phyloP scores from a whole-genome alignment of 768 basidiomycete genomes.

The Termitomyces titanicus region DNA sequence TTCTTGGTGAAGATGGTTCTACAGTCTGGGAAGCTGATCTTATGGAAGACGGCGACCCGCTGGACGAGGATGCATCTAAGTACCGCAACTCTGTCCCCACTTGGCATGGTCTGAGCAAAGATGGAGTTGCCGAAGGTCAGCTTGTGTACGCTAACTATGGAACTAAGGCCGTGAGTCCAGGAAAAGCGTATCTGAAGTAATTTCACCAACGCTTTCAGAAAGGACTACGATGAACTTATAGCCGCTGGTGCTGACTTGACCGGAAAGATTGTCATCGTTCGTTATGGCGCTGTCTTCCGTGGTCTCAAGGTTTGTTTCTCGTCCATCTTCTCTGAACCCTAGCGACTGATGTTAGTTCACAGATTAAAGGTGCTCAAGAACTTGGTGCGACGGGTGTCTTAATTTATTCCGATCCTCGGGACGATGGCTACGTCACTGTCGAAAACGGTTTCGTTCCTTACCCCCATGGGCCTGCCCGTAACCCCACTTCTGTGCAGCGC shows the following conservation, averaged over 20 bases:
- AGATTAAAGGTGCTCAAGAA: conserved; percentile 84
- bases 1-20: conserved; percentile 53
- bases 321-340: conserved; percentile 12
- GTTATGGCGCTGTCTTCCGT: conserved; percentile 77
- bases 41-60: conserved; percentile 62
- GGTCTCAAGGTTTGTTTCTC: conserved; percentile 66
- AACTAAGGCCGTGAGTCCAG: conserved; percentile 43
- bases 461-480: conserved; percentile 85
- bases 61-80: conserved; percentile 69
- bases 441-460: conserved; percentile 76
- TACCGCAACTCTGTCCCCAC: conserved; percentile 66
- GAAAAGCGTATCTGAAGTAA: background rate
- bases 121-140: conserved; percentile 70
- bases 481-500: conserved; percentile 79
- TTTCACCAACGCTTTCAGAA: background rate
- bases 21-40: conserved; percentile 69
- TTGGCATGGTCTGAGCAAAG: conserved; percentile 85
- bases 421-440: conserved; percentile 76
- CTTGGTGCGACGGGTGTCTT: conserved; percentile 74
- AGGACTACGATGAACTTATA: conserved; percentile 53
- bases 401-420: conserved; percentile 83
- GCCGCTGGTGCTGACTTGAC: conserved; percentile 65
- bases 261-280: conserved; percentile 73
- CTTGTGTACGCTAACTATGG: conserved; percentile 83
- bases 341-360: conserved; percentile 8